Conservation (phyloP, 495 filamentous ascomycete genomes). For the Chaetomium cochliodes region DNA sequence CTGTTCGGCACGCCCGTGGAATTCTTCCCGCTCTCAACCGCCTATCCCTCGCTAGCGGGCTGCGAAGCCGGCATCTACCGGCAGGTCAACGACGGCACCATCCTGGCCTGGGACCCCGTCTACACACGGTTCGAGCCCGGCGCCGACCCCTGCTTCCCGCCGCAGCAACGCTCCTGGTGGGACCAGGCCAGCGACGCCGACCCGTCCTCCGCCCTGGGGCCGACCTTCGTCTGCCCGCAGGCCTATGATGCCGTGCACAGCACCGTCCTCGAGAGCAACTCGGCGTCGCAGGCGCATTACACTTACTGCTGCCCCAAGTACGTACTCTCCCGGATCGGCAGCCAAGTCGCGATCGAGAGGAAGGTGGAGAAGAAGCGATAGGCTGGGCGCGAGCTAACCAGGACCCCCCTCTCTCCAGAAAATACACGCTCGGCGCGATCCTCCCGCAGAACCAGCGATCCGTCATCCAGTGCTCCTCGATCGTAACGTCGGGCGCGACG, state of each 20-base stretch:
- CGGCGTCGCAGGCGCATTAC: not conserved
- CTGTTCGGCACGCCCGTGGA: not conserved
- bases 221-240: slow-evolving; percentile 8
- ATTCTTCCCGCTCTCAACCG: not conserved
- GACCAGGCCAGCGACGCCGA: not conserved
- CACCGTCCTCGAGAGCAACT: not conserved
- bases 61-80: not conserved
- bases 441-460: not conserved
- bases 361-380: too few relatives aligned
- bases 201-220: not conserved
- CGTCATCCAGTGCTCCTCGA: not conserved
- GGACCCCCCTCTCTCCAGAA: not conserved
- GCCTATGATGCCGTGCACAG: not conserved
- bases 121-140: not conserved
- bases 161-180: not conserved
- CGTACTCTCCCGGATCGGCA: not conserved
- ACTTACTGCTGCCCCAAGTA: slow-evolving; percentile 11
- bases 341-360: too few relatives aligned
- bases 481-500: not conserved
- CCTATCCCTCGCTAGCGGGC: not conserved
- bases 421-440: not conserved
- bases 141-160: not conserved
- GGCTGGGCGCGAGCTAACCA: too few relatives aligned
- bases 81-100: not conserved
- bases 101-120: not conserved